Evolutionary conservation across 345 rosid genomes (phyloP).

Genomic region (Rhodamnia argentea): DNA sequence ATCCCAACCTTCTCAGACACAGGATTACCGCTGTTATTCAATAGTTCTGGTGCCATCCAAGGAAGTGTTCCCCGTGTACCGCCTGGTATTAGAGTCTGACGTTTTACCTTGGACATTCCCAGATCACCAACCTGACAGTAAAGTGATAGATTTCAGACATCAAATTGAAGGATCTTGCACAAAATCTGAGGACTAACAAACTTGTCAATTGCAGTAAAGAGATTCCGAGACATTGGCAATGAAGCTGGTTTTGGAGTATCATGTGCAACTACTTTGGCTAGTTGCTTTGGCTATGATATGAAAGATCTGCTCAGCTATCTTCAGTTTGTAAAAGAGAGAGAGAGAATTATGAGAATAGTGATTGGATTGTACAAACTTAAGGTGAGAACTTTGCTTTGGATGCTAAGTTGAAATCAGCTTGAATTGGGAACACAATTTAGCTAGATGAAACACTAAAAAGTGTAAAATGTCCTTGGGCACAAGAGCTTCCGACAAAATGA

Average conservation of each 20-base stretch:
- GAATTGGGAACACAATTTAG: background rate
- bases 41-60: slow-evolving; percentile 69
- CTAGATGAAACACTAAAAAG: background rate
- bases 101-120: slow-evolving; percentile 54
- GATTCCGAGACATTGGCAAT: background rate
- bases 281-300: background rate
- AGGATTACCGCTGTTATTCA: slow-evolving; percentile 41
- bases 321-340: background rate
- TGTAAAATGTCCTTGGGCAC: background rate
- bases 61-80: slow-evolving; percentile 68
- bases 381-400: background rate
- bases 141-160: background rate
- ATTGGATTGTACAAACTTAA: background rate
- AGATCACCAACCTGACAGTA: slow-evolving; percentile 45
- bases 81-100: slow-evolving; percentile 50
- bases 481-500: background rate
- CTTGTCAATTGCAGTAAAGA: background rate
- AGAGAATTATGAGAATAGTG: background rate
- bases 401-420: background rate
- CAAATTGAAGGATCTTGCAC: background rate
- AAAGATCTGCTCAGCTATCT: background rate
- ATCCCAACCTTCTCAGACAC: slow-evolving; percentile 45
- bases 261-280: background rate
- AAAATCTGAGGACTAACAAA: background rate
- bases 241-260: background rate